Base-by-base conservation (phyloP, 768 basidiomycete species). In the Tylopilus rubrobrunneus region DNA sequence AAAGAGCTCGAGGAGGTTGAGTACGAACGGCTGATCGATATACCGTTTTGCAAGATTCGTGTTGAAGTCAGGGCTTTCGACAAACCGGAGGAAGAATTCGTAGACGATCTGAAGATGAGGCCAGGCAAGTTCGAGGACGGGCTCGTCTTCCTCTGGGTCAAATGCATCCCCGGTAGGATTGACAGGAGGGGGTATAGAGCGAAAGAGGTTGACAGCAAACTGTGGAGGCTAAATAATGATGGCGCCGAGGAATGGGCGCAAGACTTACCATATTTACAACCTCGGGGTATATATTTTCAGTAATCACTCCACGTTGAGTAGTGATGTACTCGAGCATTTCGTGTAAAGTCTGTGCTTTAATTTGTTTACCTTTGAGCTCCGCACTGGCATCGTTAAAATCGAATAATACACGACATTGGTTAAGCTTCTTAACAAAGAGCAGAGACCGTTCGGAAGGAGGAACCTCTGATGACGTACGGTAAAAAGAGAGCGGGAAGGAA, bases 281-380 rank as follows among this genome's bases (percentile, higher is more conserved):
- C 78, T 98, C 97, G 51, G 97, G 97, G 83, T 99, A 99, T 83
- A 98, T 78, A 65, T 80, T 85, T 72, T 99, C 97, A 43, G 93
- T 96, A 67, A 99, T 95, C 63, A 98, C 93, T 56, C 90, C 89
- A 54, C 93, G 84, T 71, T 96, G 93, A 28, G 91, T 92, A 54
- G 95, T 98, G 72, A 99, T 97, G 69, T 98, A 98, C 68, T 99
- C 97, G 67, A 99, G 80, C 91, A 99, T 92, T 75, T 99, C 97
- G 61, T 97, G 92, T 56, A 99, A 74, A 14, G 97, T 92, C 71
- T 97, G 93, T 2, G 95, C 92, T 77, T 99, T 99, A 74, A 98
- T 90, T 72, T 98, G 96, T 75, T 99, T 99, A 61, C 94, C 95
- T 71, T 88, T 90, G 66, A 99, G 81, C 64, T 99, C 97, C 28